phyloP scores from a whole-genome alignment of 1,139 yeast species.

The Taphrina pruni region DNA sequence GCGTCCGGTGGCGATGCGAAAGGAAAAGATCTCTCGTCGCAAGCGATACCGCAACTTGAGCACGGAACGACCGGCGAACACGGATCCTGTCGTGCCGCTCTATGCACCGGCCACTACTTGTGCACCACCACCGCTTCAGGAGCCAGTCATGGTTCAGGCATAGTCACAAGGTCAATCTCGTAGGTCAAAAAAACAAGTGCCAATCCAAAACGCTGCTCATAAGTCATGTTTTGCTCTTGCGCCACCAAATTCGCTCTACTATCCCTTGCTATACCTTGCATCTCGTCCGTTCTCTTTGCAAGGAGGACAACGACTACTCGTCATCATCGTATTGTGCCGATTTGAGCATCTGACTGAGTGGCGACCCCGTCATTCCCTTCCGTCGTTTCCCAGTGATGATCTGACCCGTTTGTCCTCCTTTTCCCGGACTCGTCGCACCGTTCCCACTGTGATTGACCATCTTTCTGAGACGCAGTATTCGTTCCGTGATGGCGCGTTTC shows the following conservation, averaged over 20 bases:
- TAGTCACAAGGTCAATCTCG: neutral
- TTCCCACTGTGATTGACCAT: neutral
- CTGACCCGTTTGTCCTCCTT: neutral
- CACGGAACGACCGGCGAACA: neutral
- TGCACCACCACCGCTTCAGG: neutral
- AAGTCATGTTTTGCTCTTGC: neutral
- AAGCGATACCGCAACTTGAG: slow-evolving; percentile 54
- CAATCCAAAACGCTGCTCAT: no score
- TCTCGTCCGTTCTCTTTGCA: neutral
- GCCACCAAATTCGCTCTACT: neutral
- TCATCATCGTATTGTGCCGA: neutral
- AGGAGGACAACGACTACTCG: neutral
- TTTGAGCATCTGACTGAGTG: neutral
- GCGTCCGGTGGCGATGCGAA: slow-evolving; percentile 77
- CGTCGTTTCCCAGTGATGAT: slow-evolving; percentile 2
- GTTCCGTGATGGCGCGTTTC: slow-evolving; percentile 13
- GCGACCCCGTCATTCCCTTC: slow-evolving; percentile 16
- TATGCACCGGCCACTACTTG: neutral
- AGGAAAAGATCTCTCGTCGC: slow-evolving; percentile 74
- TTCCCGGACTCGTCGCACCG: neutral
- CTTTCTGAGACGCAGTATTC: neutral
- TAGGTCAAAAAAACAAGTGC: neutral
- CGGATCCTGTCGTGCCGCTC: neutral
- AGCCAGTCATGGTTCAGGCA: slow-evolving; percentile 1
- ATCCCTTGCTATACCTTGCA: neutral